Evolutionary conservation across 345 rosid species (phyloP).

Genomic region (Hypericum perforatum): DNA sequence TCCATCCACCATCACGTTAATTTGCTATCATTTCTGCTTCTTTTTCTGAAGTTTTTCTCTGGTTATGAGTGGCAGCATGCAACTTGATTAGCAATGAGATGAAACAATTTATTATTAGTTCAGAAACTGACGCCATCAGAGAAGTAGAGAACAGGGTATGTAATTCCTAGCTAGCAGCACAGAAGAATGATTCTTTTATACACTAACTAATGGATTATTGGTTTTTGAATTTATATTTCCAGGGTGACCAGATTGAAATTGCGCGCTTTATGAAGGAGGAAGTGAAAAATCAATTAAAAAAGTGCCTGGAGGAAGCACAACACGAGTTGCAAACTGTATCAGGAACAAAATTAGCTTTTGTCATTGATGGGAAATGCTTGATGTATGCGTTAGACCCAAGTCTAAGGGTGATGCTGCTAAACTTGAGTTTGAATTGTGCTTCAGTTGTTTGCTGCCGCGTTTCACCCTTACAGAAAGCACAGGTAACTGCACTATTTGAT

Average conservation of each 20-base stretch:
- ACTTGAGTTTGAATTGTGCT: constrained; percentile 86
- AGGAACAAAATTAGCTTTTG: constrained; percentile 78
- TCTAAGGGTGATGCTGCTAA: constrained; percentile 72
- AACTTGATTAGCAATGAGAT: constrained; percentile 89
- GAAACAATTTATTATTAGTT: constrained; percentile 90
- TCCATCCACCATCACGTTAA: constrained; percentile 2
- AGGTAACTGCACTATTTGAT: constrained; percentile 34
- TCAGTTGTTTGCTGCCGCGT: constrained; percentile 99
- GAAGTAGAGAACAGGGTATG: constrained; percentile 88
- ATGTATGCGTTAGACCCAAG: constrained; percentile 92
- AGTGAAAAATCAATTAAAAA: constrained; percentile 63
- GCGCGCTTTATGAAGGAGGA: constrained; percentile 81
- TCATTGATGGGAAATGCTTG: constrained; percentile 95
- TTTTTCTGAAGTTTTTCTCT: constrained; percentile 6
- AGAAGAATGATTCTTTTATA: too few relatives aligned
- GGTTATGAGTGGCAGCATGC: constrained; percentile 63
- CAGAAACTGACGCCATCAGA: constrained; percentile 84
- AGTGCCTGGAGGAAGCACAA: constrained; percentile 81
- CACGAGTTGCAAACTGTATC: constrained; percentile 37
- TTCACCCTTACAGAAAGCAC: constrained; percentile 98
- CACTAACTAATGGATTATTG: not conserved
- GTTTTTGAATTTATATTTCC: constrained; percentile 15
- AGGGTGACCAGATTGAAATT: constrained; percentile 96
- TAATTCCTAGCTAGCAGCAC: not conserved
- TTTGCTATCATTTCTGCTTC: not conserved